Evolutionary conservation across 2,329 filamentous ascomycete genomes (phyloP).

Genomic region (Fusarium sp.): DNA sequence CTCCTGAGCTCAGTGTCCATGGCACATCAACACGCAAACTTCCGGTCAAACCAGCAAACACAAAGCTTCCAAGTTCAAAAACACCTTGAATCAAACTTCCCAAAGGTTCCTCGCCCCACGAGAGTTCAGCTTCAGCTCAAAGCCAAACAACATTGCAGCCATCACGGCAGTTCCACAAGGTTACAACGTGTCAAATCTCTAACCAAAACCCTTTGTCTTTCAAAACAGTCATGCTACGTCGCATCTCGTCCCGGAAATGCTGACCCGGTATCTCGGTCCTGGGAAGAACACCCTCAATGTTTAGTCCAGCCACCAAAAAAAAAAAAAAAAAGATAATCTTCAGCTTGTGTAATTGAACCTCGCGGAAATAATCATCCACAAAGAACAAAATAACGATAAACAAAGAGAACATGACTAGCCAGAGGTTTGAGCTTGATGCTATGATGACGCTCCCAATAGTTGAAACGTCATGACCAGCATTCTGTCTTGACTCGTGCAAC

Average conservation of each 20-base stretch:
- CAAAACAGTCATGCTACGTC: not conserved
- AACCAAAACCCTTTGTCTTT: not conserved
- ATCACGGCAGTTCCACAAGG: not conserved
- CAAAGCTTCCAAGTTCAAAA: not conserved
- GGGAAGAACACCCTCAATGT: not conserved
- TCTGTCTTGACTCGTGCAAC: slow-evolving; percentile 23
- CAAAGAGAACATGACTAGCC: slow-evolving; percentile 11
- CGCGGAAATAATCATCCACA: slow-evolving; percentile 8
- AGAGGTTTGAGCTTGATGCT: not conserved
- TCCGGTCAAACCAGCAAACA: not conserved
- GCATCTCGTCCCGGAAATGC: not conserved
- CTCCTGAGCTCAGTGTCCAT: not conserved
- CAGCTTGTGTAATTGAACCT: not conserved
- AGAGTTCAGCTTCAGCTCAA: not conserved
- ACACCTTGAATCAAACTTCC: not conserved
- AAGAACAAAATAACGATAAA: not conserved
- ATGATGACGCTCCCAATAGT: slow-evolving; percentile 17
- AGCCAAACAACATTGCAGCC: not conserved
- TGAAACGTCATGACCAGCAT: not conserved
- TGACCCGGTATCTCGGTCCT: not conserved
- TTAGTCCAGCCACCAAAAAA: not conserved
- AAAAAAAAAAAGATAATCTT: not conserved
- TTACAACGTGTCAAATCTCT: not conserved
- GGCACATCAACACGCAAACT: not conserved
- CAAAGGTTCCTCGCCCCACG: not conserved